Conservation (phyloP, 306 rosid species). For the Vigna trinervia region DNA sequence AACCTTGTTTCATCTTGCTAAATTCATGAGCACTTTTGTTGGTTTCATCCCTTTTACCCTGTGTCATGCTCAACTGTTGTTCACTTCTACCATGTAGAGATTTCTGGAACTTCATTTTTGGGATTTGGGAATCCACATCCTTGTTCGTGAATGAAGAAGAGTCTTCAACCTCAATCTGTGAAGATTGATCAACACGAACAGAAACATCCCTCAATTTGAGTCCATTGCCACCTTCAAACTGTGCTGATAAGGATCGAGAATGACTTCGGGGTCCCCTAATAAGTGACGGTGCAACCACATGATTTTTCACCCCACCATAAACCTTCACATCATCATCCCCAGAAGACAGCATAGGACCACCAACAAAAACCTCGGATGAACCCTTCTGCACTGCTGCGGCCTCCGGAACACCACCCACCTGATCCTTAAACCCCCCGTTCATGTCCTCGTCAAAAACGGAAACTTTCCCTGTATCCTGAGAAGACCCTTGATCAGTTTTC, state of each 20-base stretch:
- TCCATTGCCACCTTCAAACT: slow-evolving; percentile 68
- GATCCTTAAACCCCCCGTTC: slow-evolving; percentile 51
- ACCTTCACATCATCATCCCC: slow-evolving; percentile 58
- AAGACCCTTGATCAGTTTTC: slow-evolving; percentile 58
- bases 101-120: slow-evolving; percentile 60
- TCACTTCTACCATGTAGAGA: background rate
- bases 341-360: slow-evolving; percentile 45
- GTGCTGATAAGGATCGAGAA: slow-evolving; percentile 79
- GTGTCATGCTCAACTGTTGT: slow-evolving; percentile 47
- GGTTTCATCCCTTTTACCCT: slow-evolving; percentile 60
- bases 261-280: slow-evolving; percentile 63
- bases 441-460: slow-evolving; percentile 48
- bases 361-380: slow-evolving; percentile 44
- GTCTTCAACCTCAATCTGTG: slow-evolving; percentile 40
- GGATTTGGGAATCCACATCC: slow-evolving; percentile 56
- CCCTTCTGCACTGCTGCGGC: slow-evolving; percentile 27
- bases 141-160: slow-evolving; percentile 37
- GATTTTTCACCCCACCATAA: slow-evolving; percentile 58
- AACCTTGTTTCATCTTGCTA: slow-evolving; percentile 58
- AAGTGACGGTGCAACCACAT: slow-evolving; percentile 54
- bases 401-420: slow-evolving; percentile 46
- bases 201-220: slow-evolving; percentile 57
- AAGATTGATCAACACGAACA: slow-evolving; percentile 55
- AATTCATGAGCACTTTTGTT: slow-evolving; percentile 45
- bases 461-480: slow-evolving; percentile 41